Evolutionary conservation across 1,284 basidiomycete species (phyloP).

Genomic region (Filobasidium uniguttulatum): DNA sequence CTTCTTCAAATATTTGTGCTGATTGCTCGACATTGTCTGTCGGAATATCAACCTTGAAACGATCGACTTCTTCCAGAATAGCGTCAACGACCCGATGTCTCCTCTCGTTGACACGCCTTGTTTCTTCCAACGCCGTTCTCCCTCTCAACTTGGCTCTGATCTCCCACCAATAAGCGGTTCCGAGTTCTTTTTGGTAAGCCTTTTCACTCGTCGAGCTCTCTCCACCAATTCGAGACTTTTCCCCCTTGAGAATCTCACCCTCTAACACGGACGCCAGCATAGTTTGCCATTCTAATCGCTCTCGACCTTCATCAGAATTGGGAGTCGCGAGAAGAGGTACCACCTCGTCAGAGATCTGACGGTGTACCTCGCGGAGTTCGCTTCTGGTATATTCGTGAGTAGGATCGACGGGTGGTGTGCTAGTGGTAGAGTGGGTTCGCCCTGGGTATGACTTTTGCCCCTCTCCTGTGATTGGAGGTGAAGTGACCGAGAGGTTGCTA

Average conservation of each 20-base stretch:
- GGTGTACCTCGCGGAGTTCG: not conserved
- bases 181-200: constrained; percentile 52
- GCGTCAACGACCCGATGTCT: constrained; percentile 64
- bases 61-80: constrained; percentile 67
- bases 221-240: constrained; percentile 71
- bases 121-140: constrained; percentile 68
- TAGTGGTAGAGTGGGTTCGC: not conserved
- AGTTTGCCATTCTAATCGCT: constrained; percentile 84
- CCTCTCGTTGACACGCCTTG: constrained; percentile 64
- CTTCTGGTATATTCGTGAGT: not conserved
- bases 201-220: constrained; percentile 50
- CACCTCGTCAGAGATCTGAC: not conserved
- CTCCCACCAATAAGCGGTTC: constrained; percentile 68
- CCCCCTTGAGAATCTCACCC: constrained; percentile 82
- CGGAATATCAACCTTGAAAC: constrained; percentile 45
- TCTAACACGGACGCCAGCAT: constrained; percentile 83
- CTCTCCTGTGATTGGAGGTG: not conserved
- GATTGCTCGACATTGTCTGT: constrained; percentile 5
- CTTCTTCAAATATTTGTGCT: not conserved
- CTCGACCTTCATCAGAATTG: constrained; percentile 48
- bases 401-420: not conserved
- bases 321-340: not conserved
- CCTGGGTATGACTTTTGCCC: not conserved
- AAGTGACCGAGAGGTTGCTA: not conserved
- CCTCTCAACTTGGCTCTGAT: constrained; percentile 75